Conservation (phyloP, 306 rosid species). For the Cotoneaster glaucophyllus region DNA sequence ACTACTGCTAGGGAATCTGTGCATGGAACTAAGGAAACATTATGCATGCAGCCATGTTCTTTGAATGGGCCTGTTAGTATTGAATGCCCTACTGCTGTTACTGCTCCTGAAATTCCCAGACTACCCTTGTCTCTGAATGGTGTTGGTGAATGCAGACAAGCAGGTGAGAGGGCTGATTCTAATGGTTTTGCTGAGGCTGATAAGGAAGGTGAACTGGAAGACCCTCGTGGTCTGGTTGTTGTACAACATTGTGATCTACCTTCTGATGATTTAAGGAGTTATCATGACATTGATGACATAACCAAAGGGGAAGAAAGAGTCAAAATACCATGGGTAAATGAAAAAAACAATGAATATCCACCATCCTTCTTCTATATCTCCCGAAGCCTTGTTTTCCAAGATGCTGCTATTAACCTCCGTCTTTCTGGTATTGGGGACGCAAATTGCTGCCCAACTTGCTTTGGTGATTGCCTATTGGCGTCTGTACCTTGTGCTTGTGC, state of each 20-base stretch:
- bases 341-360: slow-evolving; percentile 36
- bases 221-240: slow-evolving; percentile 28
- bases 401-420: slow-evolving; percentile 49
- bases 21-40: slow-evolving; percentile 31
- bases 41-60: slow-evolving; percentile 9
- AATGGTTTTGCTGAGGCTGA: slow-evolving; percentile 30
- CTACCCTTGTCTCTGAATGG: slow-evolving; percentile 20
- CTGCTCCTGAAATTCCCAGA: slow-evolving; percentile 20
- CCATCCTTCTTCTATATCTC: slow-evolving; percentile 62
- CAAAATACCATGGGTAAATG: slow-evolving; percentile 62
- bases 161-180: slow-evolving; percentile 16
- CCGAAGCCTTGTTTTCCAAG: slow-evolving; percentile 45
- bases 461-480: slow-evolving; percentile 64
- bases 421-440: slow-evolving; percentile 56
- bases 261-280: slow-evolving; percentile 33
- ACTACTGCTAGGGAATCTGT: slow-evolving; percentile 26
- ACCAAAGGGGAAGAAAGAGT: slow-evolving; percentile 82
- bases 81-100: slow-evolving; percentile 19
- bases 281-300: slow-evolving; percentile 50
- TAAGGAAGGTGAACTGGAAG: slow-evolving; percentile 22
- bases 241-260: slow-evolving; percentile 32
- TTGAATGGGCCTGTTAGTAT: slow-evolving; percentile 35
- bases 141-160: slow-evolving; percentile 16
- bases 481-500: slow-evolving; percentile 65
- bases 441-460: slow-evolving; percentile 72